Base-by-base conservation (phyloP, 495 filamentous ascomycete genomes). In the Parmelia sp. region DNA sequence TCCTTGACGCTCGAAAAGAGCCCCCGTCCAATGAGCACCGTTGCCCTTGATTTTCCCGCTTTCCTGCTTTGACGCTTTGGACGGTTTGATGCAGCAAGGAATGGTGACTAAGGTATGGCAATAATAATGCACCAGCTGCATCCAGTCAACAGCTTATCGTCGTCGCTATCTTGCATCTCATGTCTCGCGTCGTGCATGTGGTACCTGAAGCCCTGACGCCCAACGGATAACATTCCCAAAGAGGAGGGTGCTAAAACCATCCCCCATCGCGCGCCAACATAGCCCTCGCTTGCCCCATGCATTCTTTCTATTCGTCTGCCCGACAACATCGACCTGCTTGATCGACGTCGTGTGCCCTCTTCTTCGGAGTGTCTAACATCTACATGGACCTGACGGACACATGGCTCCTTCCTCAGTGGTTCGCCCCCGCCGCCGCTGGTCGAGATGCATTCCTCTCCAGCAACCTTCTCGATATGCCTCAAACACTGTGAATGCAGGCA, bases 211-310 rank as follows among this genome's bases (percentile, higher is more conserved):
- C 39, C 36, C 23, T 21, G 23, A 23, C 5, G 42, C 42, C 39
- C 19, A 63, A 39, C 53, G 51, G 61, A 31, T 36, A 25, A 37
- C 6, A 15, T 36, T 31, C 61, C 53, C 19, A 44, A 63, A 55
- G 19, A 57, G 61, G 51, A 63, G 55, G 61, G 37, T 63, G 47
- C 47, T 49, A 62, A n/a, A n/a, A 62, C 61, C 10, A 55, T 8
- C 21, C 40, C 19, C n/a, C 35, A 49, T 62, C 19, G 6, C 27
- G 10, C 31, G 53, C 17, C 14, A 42, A 42, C 25, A 63, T 25
- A 42, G 56, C 51, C 58, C 27, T 47, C 19, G 27, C 37, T 57
- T n/a, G 40, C 3, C 49, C 49, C 37, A 31, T 12, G 19, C 31
- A 29, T n/a, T 3, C 27, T 33, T 55, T 63, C 17, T 35, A 31